Conservation (phyloP, 352 stramenopile genomes). For the Phytophthora brassicae region DNA sequence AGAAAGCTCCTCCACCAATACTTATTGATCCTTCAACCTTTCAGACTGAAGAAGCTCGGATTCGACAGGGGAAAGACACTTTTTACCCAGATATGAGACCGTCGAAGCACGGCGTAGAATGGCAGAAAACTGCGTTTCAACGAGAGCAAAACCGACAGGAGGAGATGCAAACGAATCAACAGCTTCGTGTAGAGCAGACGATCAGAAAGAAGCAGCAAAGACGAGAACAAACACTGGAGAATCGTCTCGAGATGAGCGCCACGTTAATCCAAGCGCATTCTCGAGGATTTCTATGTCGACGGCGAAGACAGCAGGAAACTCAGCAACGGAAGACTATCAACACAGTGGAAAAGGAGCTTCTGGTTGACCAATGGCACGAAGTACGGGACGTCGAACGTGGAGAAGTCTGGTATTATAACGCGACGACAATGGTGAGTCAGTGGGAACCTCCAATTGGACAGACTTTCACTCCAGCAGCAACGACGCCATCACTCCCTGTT, state of each 20-base stretch:
- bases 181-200: constrained; percentile 11
- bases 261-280: constrained; percentile 70
- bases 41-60: constrained; percentile 51
- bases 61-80: constrained; percentile 53
- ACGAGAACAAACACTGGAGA: constrained; percentile 21
- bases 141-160: constrained; percentile 46
- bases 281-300: constrained; percentile 54
- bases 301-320: constrained; percentile 23
- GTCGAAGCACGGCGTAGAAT: constrained; percentile 49
- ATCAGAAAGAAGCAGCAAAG: constrained; percentile 28
- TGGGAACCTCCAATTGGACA: constrained; percentile 54
- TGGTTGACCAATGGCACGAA: constrained; percentile 57
- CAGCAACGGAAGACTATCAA: constrained; percentile 1
- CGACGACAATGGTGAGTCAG: constrained; percentile 64
- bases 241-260: constrained; percentile 54
- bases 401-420: constrained; percentile 87
- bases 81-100: constrained; percentile 62
- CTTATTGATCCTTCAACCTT: constrained; percentile 55
- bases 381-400: constrained; percentile 67
- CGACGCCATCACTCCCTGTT: constrained; percentile 31
- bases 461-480: constrained; percentile 6
- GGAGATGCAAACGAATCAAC: constrained; percentile 29
- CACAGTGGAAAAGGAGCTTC: neutral
- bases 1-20: neutral
- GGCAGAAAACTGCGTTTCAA: constrained; percentile 39